Percentiles rank a stretch among this genome's conserved stretches.
These are phyloP conservation scores for Flaveria ramosissima DNA, from an alignment of 129 eudicot species.

Conservation along the genomic window DNA sequence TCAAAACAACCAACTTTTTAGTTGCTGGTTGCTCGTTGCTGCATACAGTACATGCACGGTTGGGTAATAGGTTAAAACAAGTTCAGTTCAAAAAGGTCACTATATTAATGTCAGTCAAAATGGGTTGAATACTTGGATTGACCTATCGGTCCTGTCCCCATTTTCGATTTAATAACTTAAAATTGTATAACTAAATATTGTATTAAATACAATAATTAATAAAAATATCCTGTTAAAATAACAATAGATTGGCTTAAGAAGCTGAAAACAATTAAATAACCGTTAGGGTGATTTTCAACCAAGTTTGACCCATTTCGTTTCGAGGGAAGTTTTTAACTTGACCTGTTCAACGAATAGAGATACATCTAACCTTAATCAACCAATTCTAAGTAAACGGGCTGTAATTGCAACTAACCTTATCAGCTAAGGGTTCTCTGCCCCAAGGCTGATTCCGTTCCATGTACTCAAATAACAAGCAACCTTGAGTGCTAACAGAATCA, in stretches of 20 bases:
- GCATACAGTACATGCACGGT: background rate
- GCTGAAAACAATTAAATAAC: background rate
- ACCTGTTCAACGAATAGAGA: background rate
- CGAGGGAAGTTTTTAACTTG: background rate
- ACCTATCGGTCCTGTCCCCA: background rate
- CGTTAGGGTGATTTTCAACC: background rate
- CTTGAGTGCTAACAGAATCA: conserved; percentile 59
- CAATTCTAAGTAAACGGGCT: background rate
- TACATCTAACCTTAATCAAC: background rate
- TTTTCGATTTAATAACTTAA: background rate
- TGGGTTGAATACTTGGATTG: background rate
- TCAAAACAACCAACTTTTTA: background rate
- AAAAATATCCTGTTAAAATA: background rate
- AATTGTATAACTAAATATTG: background rate
- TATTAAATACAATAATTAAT: background rate
- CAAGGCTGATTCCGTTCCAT: conserved; percentile 67
- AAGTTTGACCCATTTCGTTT: background rate
- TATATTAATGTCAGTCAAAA: background rate
- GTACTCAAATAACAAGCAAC: conserved; percentile 62
- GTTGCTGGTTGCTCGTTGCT: background rate
- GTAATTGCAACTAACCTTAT: conserved; percentile 46
- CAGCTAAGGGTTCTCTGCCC: conserved; percentile 72
- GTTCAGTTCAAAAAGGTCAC: background rate
- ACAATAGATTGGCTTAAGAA: background rate
- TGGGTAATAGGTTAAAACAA: background rate